Evolutionary conservation across 2,329 filamentous ascomycete genomes (phyloP).

Genomic region (Pseudocercospora crystallina): DNA sequence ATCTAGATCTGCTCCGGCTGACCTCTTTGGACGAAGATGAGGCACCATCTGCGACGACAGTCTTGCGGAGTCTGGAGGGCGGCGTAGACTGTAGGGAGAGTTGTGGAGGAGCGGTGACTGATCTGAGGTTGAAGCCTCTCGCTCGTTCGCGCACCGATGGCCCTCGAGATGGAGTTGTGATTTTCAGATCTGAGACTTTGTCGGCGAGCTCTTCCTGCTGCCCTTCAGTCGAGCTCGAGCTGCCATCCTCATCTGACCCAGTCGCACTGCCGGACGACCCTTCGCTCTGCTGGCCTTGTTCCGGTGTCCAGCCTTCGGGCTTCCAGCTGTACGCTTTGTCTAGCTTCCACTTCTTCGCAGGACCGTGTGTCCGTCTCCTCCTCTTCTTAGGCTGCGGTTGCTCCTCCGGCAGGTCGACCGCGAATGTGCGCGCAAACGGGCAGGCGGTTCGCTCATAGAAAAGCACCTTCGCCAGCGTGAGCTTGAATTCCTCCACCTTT

Average conservation of each 20-base stretch:
- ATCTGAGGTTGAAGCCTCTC: slow-evolving; percentile 28
- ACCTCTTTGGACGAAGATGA: neutral
- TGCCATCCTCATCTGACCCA: slow-evolving; percentile 23
- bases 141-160: slow-evolving; percentile 23
- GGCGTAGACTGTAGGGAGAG: slow-evolving; percentile 46
- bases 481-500: slow-evolving; percentile 66
- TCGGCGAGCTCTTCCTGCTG: slow-evolving; percentile 14
- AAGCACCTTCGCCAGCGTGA: slow-evolving; percentile 69
- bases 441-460: slow-evolving; percentile 86
- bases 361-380: slow-evolving; percentile 63
- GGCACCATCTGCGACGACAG: slow-evolving; percentile 27
- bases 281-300: slow-evolving; percentile 16
- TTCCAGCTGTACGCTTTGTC: slow-evolving; percentile 47
- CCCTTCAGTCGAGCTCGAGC: slow-evolving; percentile 20
- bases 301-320: slow-evolving; percentile 38
- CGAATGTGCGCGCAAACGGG: slow-evolving; percentile 77
- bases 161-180: slow-evolving; percentile 19
- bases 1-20: neutral
- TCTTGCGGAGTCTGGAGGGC: slow-evolving; percentile 37
- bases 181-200: slow-evolving; percentile 15
- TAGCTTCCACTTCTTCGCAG: slow-evolving; percentile 52
- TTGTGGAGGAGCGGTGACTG: slow-evolving; percentile 42
- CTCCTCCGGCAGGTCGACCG: slow-evolving; percentile 69
- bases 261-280: slow-evolving; percentile 23
- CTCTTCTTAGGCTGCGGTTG: slow-evolving; percentile 62